Percentiles rank a stretch among this genome's conserved stretches.
phyloP scores from a whole-genome alignment of 768 basidiomycete species.

The Psilocybe cyanescens region DNA sequence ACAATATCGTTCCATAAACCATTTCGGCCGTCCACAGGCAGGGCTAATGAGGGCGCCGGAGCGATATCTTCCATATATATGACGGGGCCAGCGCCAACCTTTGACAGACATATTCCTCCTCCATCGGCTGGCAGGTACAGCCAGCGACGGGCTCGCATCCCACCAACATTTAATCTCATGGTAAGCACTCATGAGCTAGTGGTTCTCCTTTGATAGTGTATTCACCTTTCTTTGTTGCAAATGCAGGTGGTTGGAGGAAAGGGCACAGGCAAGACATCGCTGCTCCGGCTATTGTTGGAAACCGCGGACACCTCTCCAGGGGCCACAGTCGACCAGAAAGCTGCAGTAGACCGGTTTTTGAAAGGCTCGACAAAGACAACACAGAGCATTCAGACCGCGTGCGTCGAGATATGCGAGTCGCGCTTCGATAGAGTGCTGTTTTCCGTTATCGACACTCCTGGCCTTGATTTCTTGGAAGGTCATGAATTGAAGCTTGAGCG shows the following conservation, averaged over 20 bases:
- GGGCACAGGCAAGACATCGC: slow-evolving; percentile 85
- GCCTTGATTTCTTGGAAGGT: slow-evolving; percentile 75
- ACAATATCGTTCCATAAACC: slow-evolving; percentile 86
- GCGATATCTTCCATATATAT: slow-evolving; percentile 76
- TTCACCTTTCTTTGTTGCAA: neutral
- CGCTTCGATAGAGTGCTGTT: slow-evolving; percentile 78
- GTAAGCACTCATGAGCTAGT: slow-evolving; percentile 37
- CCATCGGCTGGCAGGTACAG: slow-evolving; percentile 51
- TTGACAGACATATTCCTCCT: slow-evolving; percentile 54
- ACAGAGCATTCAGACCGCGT: slow-evolving; percentile 64
- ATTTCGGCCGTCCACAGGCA: slow-evolving; percentile 59
- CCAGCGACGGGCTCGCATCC: slow-evolving; percentile 65
- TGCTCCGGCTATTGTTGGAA: slow-evolving; percentile 79
- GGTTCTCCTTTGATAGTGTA: neutral
- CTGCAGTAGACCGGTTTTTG: slow-evolving; percentile 66
- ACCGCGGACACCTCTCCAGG: slow-evolving; percentile 82
- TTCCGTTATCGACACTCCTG: slow-evolving; percentile 86
- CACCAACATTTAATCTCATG: slow-evolving; percentile 89
- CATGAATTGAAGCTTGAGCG: slow-evolving; percentile 79
- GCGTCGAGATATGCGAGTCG: slow-evolving; percentile 84
- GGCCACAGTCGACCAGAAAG: slow-evolving; percentile 76
- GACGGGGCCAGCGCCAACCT: slow-evolving; percentile 67
- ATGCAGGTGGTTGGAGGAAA: slow-evolving; percentile 76
- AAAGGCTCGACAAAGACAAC: slow-evolving; percentile 65
- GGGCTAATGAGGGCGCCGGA: slow-evolving; percentile 39